phyloP scores from a whole-genome alignment of 371 early-diverging fungal species.

The Phascolomyces articulosus region DNA sequence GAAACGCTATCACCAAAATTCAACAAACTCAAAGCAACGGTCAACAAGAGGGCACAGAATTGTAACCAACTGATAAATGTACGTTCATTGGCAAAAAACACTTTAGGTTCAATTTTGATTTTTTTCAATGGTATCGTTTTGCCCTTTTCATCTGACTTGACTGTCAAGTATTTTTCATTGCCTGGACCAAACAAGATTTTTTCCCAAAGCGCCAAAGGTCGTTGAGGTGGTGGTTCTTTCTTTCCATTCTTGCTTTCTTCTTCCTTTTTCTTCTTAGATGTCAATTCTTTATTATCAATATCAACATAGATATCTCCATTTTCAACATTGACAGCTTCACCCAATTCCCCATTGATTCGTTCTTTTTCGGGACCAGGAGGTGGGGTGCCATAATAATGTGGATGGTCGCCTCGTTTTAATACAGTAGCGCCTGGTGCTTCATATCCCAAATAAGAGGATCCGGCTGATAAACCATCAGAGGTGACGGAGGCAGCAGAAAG shows the following conservation, averaged over 20 bases:
- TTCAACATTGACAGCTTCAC: conserved; percentile 5
- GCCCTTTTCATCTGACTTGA: conserved; percentile 22
- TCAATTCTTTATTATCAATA: conserved; percentile 8
- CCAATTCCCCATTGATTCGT: background rate
- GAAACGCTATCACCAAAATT: conserved; percentile 85
- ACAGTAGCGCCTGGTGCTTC: conserved; percentile 12
- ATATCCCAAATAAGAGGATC: background rate
- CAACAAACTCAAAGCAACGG: conserved; percentile 80
- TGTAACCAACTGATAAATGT: conserved; percentile 96
- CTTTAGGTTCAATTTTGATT: conserved; percentile 98
- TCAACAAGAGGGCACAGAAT: conserved; percentile 76
- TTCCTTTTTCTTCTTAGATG: conserved; percentile 5
- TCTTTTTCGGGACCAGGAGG: background rate
- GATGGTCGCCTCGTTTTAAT: conserved; percentile 9
- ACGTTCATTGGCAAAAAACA: conserved; percentile 99
- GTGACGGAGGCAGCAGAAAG: background rate
- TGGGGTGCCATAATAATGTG: conserved; percentile 15
- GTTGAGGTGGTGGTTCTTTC: background rate
- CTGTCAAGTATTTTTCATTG: background rate
- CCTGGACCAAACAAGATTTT: conserved; percentile 8
- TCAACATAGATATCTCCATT: conserved; percentile 17
- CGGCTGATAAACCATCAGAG: background rate
- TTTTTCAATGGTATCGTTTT: conserved; percentile 60
- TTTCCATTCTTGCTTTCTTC: background rate
- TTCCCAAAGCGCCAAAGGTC: conserved; percentile 11